These are phyloP conservation scores for Hypoxylon sp. DNA, from an alignment of 2,329 filamentous ascomycete species.

Conservation along the genomic window DNA sequence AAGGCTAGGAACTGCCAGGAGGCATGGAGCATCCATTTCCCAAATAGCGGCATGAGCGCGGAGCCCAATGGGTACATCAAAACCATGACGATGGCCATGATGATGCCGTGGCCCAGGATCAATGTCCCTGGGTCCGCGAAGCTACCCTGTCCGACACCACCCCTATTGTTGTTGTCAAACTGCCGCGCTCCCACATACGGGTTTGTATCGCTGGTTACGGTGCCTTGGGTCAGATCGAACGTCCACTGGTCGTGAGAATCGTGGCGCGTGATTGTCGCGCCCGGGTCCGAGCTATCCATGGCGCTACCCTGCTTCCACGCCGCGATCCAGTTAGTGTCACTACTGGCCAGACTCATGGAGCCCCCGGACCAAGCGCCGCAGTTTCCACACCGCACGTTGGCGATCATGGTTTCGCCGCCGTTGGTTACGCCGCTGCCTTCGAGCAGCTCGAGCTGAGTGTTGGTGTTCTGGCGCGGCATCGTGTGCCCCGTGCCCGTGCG, in stretches of 20 bases:
- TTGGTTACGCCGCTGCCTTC: conserved; percentile 70
- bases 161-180: conserved; percentile 36
- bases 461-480: conserved; percentile 63
- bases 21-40: conserved; percentile 71
- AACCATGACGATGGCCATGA: conserved; percentile 73
- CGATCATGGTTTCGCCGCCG: conserved; percentile 64
- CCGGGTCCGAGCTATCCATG: conserved; percentile 60
- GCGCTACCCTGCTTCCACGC: conserved; percentile 66
- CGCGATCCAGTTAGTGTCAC: conserved; percentile 65
- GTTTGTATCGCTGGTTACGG: conserved; percentile 64
- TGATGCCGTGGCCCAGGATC: conserved; percentile 67
- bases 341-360: conserved; percentile 60
- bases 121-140: conserved; percentile 42
- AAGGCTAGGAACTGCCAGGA: conserved; percentile 69
- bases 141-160: conserved; percentile 34
- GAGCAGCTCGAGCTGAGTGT: conserved; percentile 66
- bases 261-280: conserved; percentile 62
- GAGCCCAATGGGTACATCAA: conserved; percentile 73
- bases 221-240: conserved; percentile 65
- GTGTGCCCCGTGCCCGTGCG: conserved; percentile 64
- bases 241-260: conserved; percentile 61
- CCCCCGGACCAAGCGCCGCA: conserved; percentile 65
- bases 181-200: conserved; percentile 60
- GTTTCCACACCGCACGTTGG: conserved; percentile 70
- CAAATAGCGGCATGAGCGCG: conserved; percentile 71